These are phyloP conservation scores for Coffea canephora DNA, from an alignment of 257 asterid genomes.

Conservation along the genomic window DNA sequence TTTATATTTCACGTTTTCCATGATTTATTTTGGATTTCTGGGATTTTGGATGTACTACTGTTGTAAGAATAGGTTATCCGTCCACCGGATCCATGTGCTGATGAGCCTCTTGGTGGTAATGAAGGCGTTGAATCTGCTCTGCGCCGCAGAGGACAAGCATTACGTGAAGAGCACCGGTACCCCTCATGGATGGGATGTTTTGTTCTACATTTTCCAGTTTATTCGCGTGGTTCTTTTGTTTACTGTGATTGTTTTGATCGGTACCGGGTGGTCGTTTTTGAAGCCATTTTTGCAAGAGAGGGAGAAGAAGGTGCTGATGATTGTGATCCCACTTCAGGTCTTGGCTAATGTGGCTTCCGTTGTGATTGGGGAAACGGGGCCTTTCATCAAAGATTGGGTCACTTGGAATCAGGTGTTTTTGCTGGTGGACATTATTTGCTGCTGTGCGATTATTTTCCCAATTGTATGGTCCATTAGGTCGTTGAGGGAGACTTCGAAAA, in stretches of 20 bases:
- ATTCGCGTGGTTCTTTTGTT: slow-evolving; percentile 80
- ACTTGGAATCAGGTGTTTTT: slow-evolving; percentile 92
- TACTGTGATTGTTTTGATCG: slow-evolving; percentile 79
- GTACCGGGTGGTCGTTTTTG: slow-evolving; percentile 93
- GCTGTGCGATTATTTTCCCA: slow-evolving; percentile 92
- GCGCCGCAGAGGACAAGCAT: slow-evolving; percentile 94
- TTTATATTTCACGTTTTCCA: slow-evolving; percentile 58
- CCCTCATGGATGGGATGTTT: slow-evolving; percentile 97
- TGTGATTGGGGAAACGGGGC: slow-evolving; percentile 97
- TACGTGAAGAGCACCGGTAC: slow-evolving; percentile 93
- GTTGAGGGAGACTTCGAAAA: slow-evolving; percentile 93
- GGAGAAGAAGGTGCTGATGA: slow-evolving; percentile 97
- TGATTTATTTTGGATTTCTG: slow-evolving; percentile 55
- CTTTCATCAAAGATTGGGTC: slow-evolving; percentile 89
- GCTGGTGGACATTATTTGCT: slow-evolving; percentile 88
- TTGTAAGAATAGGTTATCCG: slow-evolving; percentile 52
- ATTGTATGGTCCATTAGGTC: slow-evolving; percentile 96
- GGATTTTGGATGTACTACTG: slow-evolving; percentile 62
- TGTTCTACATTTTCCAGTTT: slow-evolving; percentile 91
- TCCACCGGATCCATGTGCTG: slow-evolving; percentile 79
- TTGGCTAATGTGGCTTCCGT: slow-evolving; percentile 85
- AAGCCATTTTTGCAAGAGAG: slow-evolving; percentile 89
- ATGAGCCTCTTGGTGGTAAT: slow-evolving; percentile 74
- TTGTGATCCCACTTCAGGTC: slow-evolving; percentile 92
- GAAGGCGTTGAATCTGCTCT: slow-evolving; percentile 82